Evolutionary conservation across 164 flowering plant species (phyloP), one percentile per base, ranked within the genome.

Genomic region (Umbilicus rupestris): DNA sequence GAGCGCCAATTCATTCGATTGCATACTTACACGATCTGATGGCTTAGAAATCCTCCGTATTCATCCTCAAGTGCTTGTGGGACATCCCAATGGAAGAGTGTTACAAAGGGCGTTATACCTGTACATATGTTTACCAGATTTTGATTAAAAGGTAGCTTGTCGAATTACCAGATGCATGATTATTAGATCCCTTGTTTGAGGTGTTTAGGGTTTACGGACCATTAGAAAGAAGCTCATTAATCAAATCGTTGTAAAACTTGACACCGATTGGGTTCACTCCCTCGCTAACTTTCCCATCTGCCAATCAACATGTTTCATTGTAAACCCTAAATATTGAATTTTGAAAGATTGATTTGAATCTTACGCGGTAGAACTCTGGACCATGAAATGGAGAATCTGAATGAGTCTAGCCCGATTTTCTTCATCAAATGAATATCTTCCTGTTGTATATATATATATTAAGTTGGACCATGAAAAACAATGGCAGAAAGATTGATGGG

Each of bases 311-410:
- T n/a, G 8, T 35, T 35, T 35, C 11, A 29, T 20, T 12, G n/a
- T n/a, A n/a, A n/a, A n/a, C n/a, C n/a, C n/a, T n/a, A 65, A 41
- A 41, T 41, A 41, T 41, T 6, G 0, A n/a, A n/a, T n/a, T n/a
- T n/a, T n/a, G 15, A 17, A 24, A 6, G 14, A 28, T n/a, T n/a
- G n/a, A 4, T 17, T 7, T 29, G 10, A 3, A 41, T 45, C 80
- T 69, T 73, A 79, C 80, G 39, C 1, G 82, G 82, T 29, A 74
- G 26, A 0, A 79, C 44, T 62, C 82, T 66, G 0, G 78, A 17
- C 82, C 82, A 79, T 0, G 82, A 74, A 31, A 79, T 74, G 50
- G 82, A 79, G 62, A 79, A 77, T 52, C 78, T 69, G 62, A 69
- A 77, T 15, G 76, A 35, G 31, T 77, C 71, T 62, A 77, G 30